Evolutionary conservation across 257 asterid species (phyloP).

Genomic region (Solanum habrochaites): DNA sequence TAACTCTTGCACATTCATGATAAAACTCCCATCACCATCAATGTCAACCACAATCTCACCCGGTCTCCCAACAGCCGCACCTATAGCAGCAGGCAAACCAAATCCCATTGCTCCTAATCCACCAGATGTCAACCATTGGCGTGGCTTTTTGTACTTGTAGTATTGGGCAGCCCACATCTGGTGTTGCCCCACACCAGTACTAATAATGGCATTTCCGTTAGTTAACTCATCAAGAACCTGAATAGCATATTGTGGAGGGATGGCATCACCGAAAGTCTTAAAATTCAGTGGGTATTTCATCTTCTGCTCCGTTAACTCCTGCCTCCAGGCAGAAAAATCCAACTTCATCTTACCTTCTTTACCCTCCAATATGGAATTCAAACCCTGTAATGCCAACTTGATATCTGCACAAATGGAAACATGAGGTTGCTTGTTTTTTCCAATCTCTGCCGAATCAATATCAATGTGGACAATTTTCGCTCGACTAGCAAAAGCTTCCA

Average conservation of each 20-base stretch:
- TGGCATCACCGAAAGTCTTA: background rate
- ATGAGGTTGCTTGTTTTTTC: constrained; percentile 6
- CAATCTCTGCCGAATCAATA: constrained; percentile 4
- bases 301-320: background rate
- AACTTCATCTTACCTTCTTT: background rate
- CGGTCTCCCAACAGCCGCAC: constrained; percentile 7
- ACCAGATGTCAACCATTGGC: constrained; percentile 8
- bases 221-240: constrained; percentile 8
- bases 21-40: constrained; percentile 5
- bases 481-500: constrained; percentile 7
- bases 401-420: constrained; percentile 6
- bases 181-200: constrained; percentile 8
- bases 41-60: constrained; percentile 1
- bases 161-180: constrained; percentile 11
- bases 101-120: constrained; percentile 10
- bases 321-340: constrained; percentile 1
- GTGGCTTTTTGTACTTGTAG: constrained; percentile 1
- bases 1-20: constrained; percentile 6
- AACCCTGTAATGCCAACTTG: constrained; percentile 1
- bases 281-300: background rate
- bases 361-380: background rate
- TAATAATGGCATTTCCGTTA: background rate
- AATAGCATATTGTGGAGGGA: constrained; percentile 6
- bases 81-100: constrained; percentile 7
- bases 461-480: constrained; percentile 5